Evolutionary conservation across 768 basidiomycete genomes (phyloP).

Genomic region (Russula sp.): DNA sequence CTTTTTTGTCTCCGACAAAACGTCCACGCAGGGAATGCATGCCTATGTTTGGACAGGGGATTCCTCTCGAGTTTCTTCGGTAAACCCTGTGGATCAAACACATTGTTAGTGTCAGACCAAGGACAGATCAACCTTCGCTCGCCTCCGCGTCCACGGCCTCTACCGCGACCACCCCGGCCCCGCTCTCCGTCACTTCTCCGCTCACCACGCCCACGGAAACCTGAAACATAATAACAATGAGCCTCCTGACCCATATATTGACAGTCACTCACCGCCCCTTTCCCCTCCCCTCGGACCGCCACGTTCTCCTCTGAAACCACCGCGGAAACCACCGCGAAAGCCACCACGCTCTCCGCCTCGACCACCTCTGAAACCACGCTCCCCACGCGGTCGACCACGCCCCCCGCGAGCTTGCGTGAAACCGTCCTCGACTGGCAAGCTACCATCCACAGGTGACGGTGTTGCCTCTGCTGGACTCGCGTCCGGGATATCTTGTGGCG

Average conservation of each 20-base stretch:
- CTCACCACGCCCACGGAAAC: conserved; percentile 25
- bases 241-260: neutral
- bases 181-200: conserved; percentile 27
- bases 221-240: conserved; percentile 2
- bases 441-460: conserved; percentile 25
- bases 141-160: conserved; percentile 29
- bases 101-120: neutral
- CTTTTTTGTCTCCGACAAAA: conserved; percentile 3
- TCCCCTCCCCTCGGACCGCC: conserved; percentile 27
- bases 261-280: conserved; percentile 12
- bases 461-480: conserved; percentile 22
- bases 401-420: conserved; percentile 33
- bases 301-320: conserved; percentile 31
- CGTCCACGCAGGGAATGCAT: neutral
- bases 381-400: conserved; percentile 20
- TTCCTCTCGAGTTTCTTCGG: conserved; percentile 18
- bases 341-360: conserved; percentile 21
- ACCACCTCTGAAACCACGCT: conserved; percentile 15
- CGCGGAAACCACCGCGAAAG: conserved; percentile 37
- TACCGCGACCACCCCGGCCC: conserved; percentile 26
- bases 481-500: conserved; percentile 25
- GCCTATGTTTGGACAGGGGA: conserved; percentile 16
- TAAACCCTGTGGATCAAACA: conserved; percentile 2
- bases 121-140: conserved; percentile 6
- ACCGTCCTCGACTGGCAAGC: conserved; percentile 45